A percentile compares a stretch with the other conserved stretches of the same genome.
These are phyloP conservation scores for Pseudocercospora musae DNA, from an alignment of 2,329 filamentous ascomycete genomes.

Conservation along the genomic window DNA sequence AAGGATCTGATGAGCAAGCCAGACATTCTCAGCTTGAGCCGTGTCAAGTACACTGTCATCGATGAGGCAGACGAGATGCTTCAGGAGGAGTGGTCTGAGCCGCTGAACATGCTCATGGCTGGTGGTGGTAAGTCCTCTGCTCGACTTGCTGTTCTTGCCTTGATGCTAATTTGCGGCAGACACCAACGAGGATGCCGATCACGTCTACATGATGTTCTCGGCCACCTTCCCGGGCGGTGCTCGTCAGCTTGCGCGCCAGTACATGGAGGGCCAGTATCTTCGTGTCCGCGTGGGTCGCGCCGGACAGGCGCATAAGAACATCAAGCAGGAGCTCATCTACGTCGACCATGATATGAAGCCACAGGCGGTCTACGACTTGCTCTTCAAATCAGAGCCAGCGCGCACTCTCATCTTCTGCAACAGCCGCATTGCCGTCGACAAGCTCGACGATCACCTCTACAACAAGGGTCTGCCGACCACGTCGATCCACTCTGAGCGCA, in stretches of 20 bases:
- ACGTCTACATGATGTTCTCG: constrained; percentile 78
- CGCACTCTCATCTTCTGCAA: constrained; percentile 92
- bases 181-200: constrained; percentile 70
- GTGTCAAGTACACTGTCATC: constrained; percentile 74
- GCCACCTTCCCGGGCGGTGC: constrained; percentile 85
- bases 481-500: constrained; percentile 83
- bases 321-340: constrained; percentile 70
- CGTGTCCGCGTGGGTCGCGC: constrained; percentile 84
- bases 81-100: constrained; percentile 68
- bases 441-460: constrained; percentile 82
- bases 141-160: not conserved
- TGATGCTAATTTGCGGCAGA: constrained; percentile 43
- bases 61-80: constrained; percentile 97
- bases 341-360: constrained; percentile 67
- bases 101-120: constrained; percentile 71
- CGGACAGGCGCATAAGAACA: constrained; percentile 73
- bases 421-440: constrained; percentile 65
- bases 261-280: constrained; percentile 70
- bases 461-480: constrained; percentile 74
- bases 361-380: constrained; percentile 66
- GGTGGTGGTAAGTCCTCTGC: constrained; percentile 66
- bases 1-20: constrained; percentile 76
- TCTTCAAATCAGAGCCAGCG: constrained; percentile 66
- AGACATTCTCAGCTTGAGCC: constrained; percentile 60
- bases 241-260: constrained; percentile 71